Evolutionary conservation across 2,329 filamentous ascomycete species (phyloP).

Genomic region (Scleromitrula shiraiana): DNA sequence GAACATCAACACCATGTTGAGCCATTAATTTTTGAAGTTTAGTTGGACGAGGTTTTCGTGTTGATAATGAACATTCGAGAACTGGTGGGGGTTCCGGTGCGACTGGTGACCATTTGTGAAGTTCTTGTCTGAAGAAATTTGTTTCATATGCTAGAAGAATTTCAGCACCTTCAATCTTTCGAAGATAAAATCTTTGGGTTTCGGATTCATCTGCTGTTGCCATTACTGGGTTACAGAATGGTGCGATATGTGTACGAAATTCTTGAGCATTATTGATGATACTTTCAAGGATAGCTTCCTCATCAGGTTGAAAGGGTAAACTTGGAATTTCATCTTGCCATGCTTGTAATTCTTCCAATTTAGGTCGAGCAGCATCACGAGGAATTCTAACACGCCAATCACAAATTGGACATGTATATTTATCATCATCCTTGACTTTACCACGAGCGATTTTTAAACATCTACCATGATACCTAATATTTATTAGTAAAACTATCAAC

Average conservation of each 20-base stretch:
- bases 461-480: constrained; percentile 83
- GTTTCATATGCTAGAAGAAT: constrained; percentile 86
- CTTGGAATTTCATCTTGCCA: constrained; percentile 77
- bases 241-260: constrained; percentile 75
- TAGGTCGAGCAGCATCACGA: constrained; percentile 88
- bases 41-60: constrained; percentile 88
- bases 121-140: constrained; percentile 93
- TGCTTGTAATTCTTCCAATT: constrained; percentile 77
- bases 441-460: constrained; percentile 95
- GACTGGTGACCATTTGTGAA: constrained; percentile 91
- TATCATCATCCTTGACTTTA: constrained; percentile 97
- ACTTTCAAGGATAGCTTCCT: constrained; percentile 76
- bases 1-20: constrained; percentile 80
- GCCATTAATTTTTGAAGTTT: constrained; percentile 94
- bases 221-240: constrained; percentile 73
- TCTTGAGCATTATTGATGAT: constrained; percentile 79
- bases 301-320: constrained; percentile 91
- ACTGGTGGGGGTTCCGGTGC: constrained; percentile 80
- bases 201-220: constrained; percentile 80
- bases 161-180: constrained; percentile 95
- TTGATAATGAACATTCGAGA: constrained; percentile 80
- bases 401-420: constrained; percentile 96
- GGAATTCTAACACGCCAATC: constrained; percentile 97
- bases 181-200: constrained; percentile 86
- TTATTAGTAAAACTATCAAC: constrained; percentile 10